Percentiles rank a stretch among this genome's conserved stretches.
phyloP scores from a whole-genome alignment of 352 stramenopile genomes.

The Pythium biforme region DNA sequence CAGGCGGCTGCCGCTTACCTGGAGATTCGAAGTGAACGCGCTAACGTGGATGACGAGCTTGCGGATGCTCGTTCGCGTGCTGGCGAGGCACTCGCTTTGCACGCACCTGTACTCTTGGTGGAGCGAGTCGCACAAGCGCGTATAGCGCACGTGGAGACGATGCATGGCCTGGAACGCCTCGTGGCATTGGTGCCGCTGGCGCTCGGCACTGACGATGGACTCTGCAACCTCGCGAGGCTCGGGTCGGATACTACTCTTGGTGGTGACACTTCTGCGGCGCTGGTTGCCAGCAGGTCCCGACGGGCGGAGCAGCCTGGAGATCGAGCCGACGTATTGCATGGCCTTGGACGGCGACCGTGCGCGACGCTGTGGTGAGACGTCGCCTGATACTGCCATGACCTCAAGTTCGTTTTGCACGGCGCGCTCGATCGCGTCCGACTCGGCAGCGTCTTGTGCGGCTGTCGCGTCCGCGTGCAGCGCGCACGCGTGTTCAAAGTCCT shows the following conservation, averaged over 20 bases:
- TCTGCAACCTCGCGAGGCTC: background rate
- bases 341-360: constrained; percentile 23
- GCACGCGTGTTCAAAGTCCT: constrained; percentile 17
- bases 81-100: constrained; percentile 25
- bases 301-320: constrained; percentile 13
- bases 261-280: background rate
- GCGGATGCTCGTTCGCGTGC: constrained; percentile 26
- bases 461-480: background rate
- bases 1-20: constrained; percentile 7
- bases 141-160: constrained; percentile 17
- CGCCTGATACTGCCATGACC: background rate
- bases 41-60: constrained; percentile 35
- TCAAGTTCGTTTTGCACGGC: constrained; percentile 7
- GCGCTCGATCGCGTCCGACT: background rate
- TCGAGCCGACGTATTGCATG: constrained; percentile 25
- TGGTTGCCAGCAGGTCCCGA: background rate
- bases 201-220: constrained; percentile 11
- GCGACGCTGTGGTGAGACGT: background rate
- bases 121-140: constrained; percentile 24
- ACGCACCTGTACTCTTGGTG: constrained; percentile 29
- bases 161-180: constrained; percentile 22
- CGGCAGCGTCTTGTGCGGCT: background rate
- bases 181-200: constrained; percentile 17
- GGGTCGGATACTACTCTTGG: background rate
- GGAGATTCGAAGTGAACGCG: constrained; percentile 34